Evolutionary conservation across 306 rosid species (phyloP), one percentile per base, ranked within the genome.

Genomic region (Comarum palustre): DNA sequence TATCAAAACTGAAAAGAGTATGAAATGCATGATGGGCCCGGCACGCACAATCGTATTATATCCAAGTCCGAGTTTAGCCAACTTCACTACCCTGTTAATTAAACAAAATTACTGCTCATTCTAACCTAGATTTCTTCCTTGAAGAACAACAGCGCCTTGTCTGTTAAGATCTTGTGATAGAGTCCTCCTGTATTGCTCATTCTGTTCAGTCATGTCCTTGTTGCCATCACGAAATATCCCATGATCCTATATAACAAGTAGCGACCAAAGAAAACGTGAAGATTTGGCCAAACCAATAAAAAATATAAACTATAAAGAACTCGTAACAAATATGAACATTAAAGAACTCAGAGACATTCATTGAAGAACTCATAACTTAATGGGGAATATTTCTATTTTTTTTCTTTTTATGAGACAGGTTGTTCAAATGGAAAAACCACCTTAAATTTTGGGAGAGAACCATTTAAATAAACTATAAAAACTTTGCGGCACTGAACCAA

Each of bases 81-180:
- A 55, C 38, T 59, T 59, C 64, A 60, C 20, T 60, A 38, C 39
- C n/a, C 20, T 60, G 8, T 50, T 39, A 46, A 58, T 43, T 60
- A 24, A 71, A 38, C 43, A 46, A 64, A 5, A 47, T 17, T 19
- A 66, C 45, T 65, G 59, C 66, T 69, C 32, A 38, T 17, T 51
- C 83, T 73, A 79, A 91, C 99, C 97, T 57, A 87, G 68, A 55
- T 87, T 83, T 86, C 90, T 89, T 77, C 99, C 99, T 85, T 89
- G 95, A 47, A 94, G 99, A 86, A 94, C 99, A 70, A 94, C 99
- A 65, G 88, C 96, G 51, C 99, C 96, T 84, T 94, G 99, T 61
- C 97, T 87, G 75, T 94, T 94, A 84, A 94, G 97, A 84, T 94
- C 99, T 88, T 89, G 96, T 57, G 87, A 91, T 82, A 94, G 78